Conservation (phyloP, 2,329 filamentous ascomycete genomes). For the Fusarium austroafricanum region DNA sequence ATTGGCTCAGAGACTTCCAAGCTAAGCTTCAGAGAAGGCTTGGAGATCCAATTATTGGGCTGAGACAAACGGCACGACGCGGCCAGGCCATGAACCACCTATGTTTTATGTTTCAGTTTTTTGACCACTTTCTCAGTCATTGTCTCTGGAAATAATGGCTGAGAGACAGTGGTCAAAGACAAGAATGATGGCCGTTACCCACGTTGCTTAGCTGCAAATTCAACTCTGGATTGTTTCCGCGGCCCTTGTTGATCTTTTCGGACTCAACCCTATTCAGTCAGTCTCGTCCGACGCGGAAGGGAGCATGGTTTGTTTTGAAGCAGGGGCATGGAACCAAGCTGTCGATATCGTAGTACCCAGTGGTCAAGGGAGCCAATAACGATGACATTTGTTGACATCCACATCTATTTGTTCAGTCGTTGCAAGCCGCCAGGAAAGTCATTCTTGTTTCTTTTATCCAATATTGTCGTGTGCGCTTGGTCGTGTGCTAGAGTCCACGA, state of each 20-base stretch:
- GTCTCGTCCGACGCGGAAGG: conserved; percentile 43
- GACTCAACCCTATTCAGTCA: conserved; percentile 41
- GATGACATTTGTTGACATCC: conserved; percentile 34
- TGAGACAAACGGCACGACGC: conserved; percentile 45
- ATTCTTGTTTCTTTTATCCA: conserved; percentile 28
- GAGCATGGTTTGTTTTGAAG: conserved; percentile 36
- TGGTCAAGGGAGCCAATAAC: conserved; percentile 36
- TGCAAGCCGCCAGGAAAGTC: conserved; percentile 14
- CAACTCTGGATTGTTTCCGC: conserved; percentile 43
- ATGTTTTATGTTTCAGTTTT: conserved; percentile 39
- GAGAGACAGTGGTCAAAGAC: conserved; percentile 35
- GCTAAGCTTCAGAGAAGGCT: conserved; percentile 38
- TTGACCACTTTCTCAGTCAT: conserved; percentile 13
- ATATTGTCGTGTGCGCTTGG: conserved; percentile 31
- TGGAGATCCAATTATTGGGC: conserved; percentile 42
- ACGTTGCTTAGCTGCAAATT: conserved; percentile 31
- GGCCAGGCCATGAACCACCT: conserved; percentile 40
- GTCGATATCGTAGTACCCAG: conserved; percentile 27
- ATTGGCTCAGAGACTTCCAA: conserved; percentile 36
- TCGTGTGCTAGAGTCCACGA: conserved; percentile 30
- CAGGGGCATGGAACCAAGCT: conserved; percentile 40
- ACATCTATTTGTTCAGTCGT: conserved; percentile 24
- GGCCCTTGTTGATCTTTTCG: conserved; percentile 38
- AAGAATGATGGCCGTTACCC: conserved; percentile 30
- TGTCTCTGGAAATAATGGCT: conserved; percentile 27